phyloP scores from a whole-genome alignment of 306 rosid genomes.

The Astragalus membranaceus region DNA sequence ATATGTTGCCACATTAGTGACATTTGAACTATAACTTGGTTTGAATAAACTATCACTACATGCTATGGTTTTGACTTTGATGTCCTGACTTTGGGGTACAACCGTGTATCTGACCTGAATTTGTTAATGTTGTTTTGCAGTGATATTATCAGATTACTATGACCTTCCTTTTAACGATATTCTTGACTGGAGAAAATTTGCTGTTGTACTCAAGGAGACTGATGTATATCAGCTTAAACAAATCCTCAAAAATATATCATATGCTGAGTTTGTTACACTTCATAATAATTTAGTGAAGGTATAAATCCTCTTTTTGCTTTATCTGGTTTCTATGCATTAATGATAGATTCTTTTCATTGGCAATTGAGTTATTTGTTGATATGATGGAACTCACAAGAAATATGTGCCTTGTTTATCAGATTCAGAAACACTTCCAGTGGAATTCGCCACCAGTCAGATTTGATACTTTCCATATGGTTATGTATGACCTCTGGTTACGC shows the following conservation, averaged over 20 bases:
- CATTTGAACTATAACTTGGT: slow-evolving; percentile 4
- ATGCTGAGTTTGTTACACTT: slow-evolving; percentile 58
- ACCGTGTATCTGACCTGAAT: slow-evolving; percentile 18
- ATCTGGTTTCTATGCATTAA: not conserved
- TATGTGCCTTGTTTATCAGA: slow-evolving; percentile 40
- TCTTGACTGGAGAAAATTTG: slow-evolving; percentile 82
- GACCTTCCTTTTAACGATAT: slow-evolving; percentile 96
- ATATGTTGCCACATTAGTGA: not conserved
- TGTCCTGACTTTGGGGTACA: slow-evolving; percentile 8
- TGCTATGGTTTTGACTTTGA: not conserved
- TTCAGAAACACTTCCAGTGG: slow-evolving; percentile 94
- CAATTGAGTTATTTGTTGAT: not conserved
- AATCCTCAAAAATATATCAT: slow-evolving; percentile 64
- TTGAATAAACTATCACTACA: not conserved
- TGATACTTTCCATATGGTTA: slow-evolving; percentile 94
- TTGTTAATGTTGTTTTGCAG: slow-evolving; percentile 48
- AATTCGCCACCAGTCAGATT: slow-evolving; percentile 70
- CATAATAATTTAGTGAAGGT: slow-evolving; percentile 80
- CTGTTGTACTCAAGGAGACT: slow-evolving; percentile 70
- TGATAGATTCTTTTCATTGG: not conserved
- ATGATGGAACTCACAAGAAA: slow-evolving; percentile 16
- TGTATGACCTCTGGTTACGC: slow-evolving; percentile 95
- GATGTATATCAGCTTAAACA: slow-evolving; percentile 84
- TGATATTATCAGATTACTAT: slow-evolving; percentile 84
- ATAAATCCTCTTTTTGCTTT: slow-evolving; percentile 8